These are phyloP conservation scores for Tuber indicum DNA, from an alignment of 495 filamentous ascomycete species.

Conservation along the genomic window DNA sequence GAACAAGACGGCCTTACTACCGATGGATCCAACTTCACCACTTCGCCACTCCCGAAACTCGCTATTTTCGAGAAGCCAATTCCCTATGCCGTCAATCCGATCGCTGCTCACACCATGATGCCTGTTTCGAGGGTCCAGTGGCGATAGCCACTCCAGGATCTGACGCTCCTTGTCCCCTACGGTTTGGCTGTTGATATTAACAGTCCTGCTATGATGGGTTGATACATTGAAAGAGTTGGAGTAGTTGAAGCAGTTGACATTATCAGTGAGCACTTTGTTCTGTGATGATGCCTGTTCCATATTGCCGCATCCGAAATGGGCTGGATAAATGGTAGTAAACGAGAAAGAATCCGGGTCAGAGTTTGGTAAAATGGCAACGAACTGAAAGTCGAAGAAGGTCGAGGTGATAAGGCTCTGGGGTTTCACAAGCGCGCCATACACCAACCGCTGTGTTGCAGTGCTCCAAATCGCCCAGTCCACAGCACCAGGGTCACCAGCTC, in stretches of 20 bases:
- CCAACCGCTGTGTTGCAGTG: too few species aligned
- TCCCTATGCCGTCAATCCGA: background rate
- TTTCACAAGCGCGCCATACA: too few species aligned
- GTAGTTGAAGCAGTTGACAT: too few species aligned
- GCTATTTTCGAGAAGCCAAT: too few species aligned
- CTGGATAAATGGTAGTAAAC: background rate
- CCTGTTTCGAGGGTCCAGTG: background rate
- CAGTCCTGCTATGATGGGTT: background rate
- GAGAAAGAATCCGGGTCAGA: background rate
- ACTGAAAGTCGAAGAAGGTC: background rate
- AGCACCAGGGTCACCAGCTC: too few species aligned
- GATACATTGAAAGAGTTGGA: background rate
- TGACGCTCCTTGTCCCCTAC: too few species aligned
- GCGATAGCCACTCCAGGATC: background rate
- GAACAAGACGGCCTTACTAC: too few species aligned
- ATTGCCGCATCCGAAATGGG: background rate
- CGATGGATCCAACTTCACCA: too few species aligned
- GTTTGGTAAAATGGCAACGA: background rate
- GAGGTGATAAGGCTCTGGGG: too few species aligned
- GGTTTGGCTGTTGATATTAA: background rate
- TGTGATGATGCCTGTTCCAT: background rate
- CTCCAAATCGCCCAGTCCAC: too few species aligned
- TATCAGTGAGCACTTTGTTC: background rate
- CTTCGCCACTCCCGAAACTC: too few species aligned
- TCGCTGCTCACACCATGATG: background rate